Base-by-base conservation (phyloP, 352 stramenopile genomes). In the Globisporangium parvum region DNA sequence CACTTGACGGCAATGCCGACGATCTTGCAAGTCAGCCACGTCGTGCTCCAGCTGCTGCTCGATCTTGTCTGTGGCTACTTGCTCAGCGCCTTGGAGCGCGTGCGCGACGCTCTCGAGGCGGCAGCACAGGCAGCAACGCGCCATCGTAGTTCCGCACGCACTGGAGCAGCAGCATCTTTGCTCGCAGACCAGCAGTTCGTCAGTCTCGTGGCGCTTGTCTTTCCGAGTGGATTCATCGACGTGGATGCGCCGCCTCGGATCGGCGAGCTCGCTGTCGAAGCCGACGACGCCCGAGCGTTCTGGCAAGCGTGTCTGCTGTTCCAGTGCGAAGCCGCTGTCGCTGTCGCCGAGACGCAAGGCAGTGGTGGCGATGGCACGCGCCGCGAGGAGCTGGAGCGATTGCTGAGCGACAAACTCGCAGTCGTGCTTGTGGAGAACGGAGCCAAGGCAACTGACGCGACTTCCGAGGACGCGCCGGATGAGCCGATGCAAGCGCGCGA, bases 221-320 rank as follows among this genome's bases (percentile, higher is more conserved):
- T 71, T n/a, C 73, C 77, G 0, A 47, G 37, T 15, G 66, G 71
- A n/a, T 53, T 87, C 6, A 46, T 73, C 6, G 70, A 70, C 5
- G 47, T 45, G 1, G 51, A 56, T 10, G 37, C 53, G 18, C 54
- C 71, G 0, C 71, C 78, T 31, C 44, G 45, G 2, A 73, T 80
- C 44, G 77, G 80, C 2, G 77, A 90, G 31, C 52, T 90, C 26
- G 51, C 35, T 12, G 66, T 83, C 20, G 80, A 88, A 64, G 53
- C 57, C 3, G 49, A 63, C 2, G 80, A 88, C 50, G 75, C 77
- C 17, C 44, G 40, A 2, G 45, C 49, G 11, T 52, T 87, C 6
- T 87, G 73, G 73, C 66, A 54, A 14, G 68, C 70, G 3, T 60
- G 75, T 45, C 66, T 75, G 26, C 54, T 86, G 12, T 65, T 67